These are phyloP conservation scores for Purpureocillium lavendulum DNA, from an alignment of 2,329 filamentous ascomycete genomes.

Conservation along the genomic window DNA sequence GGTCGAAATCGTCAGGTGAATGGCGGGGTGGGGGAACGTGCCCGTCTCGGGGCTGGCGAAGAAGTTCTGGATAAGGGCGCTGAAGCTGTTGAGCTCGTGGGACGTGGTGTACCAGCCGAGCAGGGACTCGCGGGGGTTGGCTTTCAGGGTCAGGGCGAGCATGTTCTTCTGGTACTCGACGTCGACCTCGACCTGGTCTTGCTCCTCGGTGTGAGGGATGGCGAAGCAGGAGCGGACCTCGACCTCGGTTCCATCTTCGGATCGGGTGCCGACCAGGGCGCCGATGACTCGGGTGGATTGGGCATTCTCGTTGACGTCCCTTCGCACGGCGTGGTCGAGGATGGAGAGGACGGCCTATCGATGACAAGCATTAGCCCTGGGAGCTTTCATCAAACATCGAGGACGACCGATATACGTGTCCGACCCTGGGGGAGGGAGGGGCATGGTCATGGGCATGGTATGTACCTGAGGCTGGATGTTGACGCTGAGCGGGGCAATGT, in stretches of 20 bases:
- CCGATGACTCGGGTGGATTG: slow-evolving; percentile 96
- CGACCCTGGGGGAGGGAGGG: neutral
- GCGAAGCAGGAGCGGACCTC: slow-evolving; percentile 96
- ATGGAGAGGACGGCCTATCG: slow-evolving; percentile 61
- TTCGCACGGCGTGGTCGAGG: slow-evolving; percentile 88
- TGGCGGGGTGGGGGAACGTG: slow-evolving; percentile 93
- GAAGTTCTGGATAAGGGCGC: slow-evolving; percentile 96
- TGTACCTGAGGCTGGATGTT: slow-evolving; percentile 89
- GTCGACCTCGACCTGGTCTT: slow-evolving; percentile 98
- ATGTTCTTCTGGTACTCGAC: slow-evolving; percentile 99
- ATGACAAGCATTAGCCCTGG: neutral
- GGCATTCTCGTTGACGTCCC: slow-evolving; percentile 57
- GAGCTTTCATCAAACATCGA: neutral
- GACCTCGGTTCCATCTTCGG: slow-evolving; percentile 93
- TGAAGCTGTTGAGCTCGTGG: slow-evolving; percentile 96
- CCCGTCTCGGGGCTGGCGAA: slow-evolving; percentile 95
- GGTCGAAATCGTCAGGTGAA: slow-evolving; percentile 92
- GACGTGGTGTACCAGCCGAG: slow-evolving; percentile 98
- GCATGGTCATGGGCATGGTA: slow-evolving; percentile 8
- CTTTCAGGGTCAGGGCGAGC: slow-evolving; percentile 89
- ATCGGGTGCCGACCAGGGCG: slow-evolving; percentile 84
- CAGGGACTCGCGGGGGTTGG: slow-evolving; percentile 85
- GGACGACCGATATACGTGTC: neutral
- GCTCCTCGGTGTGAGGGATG: slow-evolving; percentile 95
- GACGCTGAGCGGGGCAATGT: slow-evolving; percentile 85